These are phyloP conservation scores for Lodderomyces margitis DNA, from an alignment of 1,139 yeast species.

Conservation along the genomic window DNA sequence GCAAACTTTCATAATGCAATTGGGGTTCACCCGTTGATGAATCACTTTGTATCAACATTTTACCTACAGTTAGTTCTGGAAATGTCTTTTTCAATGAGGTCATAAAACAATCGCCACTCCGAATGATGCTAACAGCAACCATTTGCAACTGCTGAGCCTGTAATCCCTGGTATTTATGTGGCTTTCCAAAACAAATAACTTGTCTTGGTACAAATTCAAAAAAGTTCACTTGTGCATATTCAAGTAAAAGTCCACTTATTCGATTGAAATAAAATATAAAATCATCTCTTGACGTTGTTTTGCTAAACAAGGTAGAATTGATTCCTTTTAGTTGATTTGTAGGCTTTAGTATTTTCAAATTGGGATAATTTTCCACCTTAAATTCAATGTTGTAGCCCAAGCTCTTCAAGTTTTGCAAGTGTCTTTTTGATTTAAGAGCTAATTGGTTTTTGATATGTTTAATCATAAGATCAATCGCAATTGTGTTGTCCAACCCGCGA, in stretches of 20 bases:
- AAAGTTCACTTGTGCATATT: constrained; percentile 62
- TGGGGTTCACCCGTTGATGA: constrained; percentile 91
- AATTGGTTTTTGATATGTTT: constrained; percentile 78
- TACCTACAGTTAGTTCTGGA: constrained; percentile 79
- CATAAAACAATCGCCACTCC: constrained; percentile 94
- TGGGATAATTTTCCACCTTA: constrained; percentile 25
- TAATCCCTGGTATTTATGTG: constrained; percentile 36
- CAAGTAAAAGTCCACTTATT: constrained; percentile 66
- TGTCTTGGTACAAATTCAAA: constrained; percentile 25
- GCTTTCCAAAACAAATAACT: constrained; percentile 46
- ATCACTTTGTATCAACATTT: constrained; percentile 83
- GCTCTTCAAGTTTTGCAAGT: constrained; percentile 55
- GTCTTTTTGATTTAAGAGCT: constrained; percentile 59
- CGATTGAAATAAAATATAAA: constrained; percentile 86
- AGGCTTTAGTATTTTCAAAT: constrained; percentile 43
- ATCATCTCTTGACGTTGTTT: constrained; percentile 60
- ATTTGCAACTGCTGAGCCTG: constrained; percentile 41
- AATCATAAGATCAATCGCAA: constrained; percentile 78
- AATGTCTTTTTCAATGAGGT: constrained; percentile 69
- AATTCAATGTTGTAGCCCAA: constrained; percentile 45
- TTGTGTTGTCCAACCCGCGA: constrained; percentile 76
- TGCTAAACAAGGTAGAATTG: constrained; percentile 64
- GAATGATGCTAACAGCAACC: constrained; percentile 73
- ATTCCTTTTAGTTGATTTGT: constrained; percentile 74
- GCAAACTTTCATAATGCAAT: constrained; percentile 70